Evolutionary conservation across 768 basidiomycete species (phyloP), one percentile per base, ranked within the genome.

Genomic region (Boletus rubescentipes): DNA sequence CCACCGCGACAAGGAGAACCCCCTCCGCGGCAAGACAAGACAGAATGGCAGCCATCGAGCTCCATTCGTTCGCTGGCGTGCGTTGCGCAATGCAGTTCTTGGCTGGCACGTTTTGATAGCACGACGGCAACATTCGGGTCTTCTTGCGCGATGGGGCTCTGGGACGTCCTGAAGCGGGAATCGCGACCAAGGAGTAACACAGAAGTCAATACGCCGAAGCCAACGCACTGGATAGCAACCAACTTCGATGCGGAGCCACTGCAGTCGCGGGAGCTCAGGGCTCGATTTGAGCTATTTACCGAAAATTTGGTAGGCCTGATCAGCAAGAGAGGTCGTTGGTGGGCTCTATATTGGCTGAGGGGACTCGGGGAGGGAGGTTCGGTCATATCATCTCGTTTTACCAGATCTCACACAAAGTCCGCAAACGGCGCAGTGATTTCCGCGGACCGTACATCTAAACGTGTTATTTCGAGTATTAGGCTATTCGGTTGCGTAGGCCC

Each of bases 351-450:
- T 54, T 39, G 18, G 30, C 38, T 14, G 34, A 23, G 11, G 15
- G 23, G 40, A 9, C 37, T 37, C 37, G n/a, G n/a, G 7, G 40
- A 32, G 46, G 46, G 49, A 35, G 31, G 21, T 50, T 37, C 1
- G 3, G 12, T 11, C 46, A 23, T 54, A 32, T 32, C 46, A 63
- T 64, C 53, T 65, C 46, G 45, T 32, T 37, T 46, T 45, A 11
- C 46, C 30, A 53, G 68, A 68, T 70, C 67, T 63, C 61, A 52
- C 53, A 39, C 61, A 49, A 57, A 49, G 40, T 55, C 67, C 56
- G 54, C 62, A 67, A 58, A 60, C 46, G 53, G 58, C 31, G 35
- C 49, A 48, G 62, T 61, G 67, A 65, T 71, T 71, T 67, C 67
- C 67, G 67, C 67, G 67, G 67, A 68, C 49, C 20, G 57, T 66